A percentile compares a stretch with the other conserved stretches of the same genome.
Conservation (phyloP, 1,139 yeast genomes). For the Spathaspora sp. region DNA sequence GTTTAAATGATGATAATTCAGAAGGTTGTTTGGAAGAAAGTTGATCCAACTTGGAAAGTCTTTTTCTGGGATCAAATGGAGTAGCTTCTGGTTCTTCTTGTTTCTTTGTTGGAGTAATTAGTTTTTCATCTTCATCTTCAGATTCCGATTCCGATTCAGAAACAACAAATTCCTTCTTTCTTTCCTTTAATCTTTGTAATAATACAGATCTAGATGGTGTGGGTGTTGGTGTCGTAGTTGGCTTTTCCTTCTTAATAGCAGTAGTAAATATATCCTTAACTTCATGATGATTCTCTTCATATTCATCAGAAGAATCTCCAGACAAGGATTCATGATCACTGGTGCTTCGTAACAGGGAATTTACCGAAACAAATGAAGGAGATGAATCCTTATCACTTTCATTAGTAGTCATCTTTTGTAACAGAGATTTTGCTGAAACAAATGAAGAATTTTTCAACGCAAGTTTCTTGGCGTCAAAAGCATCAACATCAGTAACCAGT, state of each 20-base stretch:
- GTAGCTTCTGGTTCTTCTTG: neutral
- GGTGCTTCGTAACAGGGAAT: constrained; percentile 4
- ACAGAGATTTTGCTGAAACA: neutral
- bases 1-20: constrained; percentile 9
- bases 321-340: neutral
- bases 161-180: neutral
- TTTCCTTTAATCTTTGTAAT: neutral
- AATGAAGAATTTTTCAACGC: neutral
- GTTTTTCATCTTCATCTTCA: neutral
- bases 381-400: constrained; percentile 11
- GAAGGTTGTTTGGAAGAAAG: neutral
- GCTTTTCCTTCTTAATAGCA: neutral
- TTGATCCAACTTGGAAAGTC: constrained; percentile 6
- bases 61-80: constrained; percentile 19
- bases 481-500: neutral
- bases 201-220: neutral
- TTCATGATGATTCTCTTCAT: neutral
- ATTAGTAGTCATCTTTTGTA: constrained; percentile 5
- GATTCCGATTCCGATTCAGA: neutral
- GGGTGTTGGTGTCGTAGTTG: neutral
- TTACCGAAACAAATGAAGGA: neutral
- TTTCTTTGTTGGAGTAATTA: neutral
- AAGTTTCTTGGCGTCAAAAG: constrained; percentile 5
- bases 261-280: neutral
- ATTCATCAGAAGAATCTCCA: neutral